These are phyloP conservation scores for Capniomyces stellatus DNA, from an alignment of 371 early-diverging fungal species.

Conservation along the genomic window DNA sequence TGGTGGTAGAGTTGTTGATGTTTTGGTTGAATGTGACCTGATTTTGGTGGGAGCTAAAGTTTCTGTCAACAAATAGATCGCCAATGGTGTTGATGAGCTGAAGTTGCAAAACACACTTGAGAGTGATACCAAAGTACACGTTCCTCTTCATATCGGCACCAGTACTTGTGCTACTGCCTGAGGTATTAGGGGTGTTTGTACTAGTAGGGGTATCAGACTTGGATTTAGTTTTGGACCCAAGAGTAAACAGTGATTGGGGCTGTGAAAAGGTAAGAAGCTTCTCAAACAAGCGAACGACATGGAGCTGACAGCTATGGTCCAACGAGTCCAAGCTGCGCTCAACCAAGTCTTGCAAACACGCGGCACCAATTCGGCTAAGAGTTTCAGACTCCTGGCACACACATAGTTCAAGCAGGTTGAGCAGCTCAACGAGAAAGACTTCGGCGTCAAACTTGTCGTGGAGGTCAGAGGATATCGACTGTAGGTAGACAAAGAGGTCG, in stretches of 20 bases:
- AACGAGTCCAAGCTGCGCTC: conserved; percentile 55
- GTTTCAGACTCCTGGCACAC: conserved; percentile 83
- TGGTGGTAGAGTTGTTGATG: not conserved
- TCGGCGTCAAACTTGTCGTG: conserved; percentile 31
- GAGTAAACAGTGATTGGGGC: conserved; percentile 49
- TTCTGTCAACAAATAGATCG: conserved; percentile 28
- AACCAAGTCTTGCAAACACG: conserved; percentile 75
- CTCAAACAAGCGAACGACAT: conserved; percentile 43
- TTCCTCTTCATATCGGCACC: not conserved
- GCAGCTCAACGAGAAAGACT: conserved; percentile 47
- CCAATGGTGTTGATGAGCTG: conserved; percentile 48
- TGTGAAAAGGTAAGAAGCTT: conserved; percentile 61
- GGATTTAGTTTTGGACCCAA: not conserved
- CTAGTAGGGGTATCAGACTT: too few relatives aligned
- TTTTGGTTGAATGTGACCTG: not conserved
- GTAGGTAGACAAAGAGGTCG: conserved; percentile 59
- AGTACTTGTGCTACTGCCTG: too few relatives aligned
- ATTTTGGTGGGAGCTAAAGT: conserved; percentile 1
- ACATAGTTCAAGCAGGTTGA: conserved; percentile 61
- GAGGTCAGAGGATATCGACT: too few relatives aligned
- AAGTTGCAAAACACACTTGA: conserved; percentile 50
- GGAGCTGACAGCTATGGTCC: conserved; percentile 45
- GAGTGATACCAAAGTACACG: conserved; percentile 6
- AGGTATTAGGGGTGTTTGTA: not conserved
- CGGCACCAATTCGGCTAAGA: conserved; percentile 75